Evolutionary conservation across 2,329 filamentous ascomycete genomes (phyloP).

Genomic region (Calonectria pseudoreteaudii): DNA sequence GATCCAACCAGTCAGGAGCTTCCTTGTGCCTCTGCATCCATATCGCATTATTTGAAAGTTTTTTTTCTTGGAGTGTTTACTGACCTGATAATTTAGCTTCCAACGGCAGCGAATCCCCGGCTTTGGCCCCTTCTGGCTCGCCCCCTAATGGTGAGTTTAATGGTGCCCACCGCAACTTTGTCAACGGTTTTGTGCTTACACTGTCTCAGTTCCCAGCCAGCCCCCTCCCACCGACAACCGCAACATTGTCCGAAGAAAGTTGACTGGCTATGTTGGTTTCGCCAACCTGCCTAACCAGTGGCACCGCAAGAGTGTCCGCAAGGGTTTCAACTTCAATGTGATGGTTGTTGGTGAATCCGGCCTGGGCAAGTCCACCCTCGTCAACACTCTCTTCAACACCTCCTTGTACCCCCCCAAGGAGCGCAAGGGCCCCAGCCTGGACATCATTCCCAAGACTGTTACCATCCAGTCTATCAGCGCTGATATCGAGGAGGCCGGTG

Average conservation of each 20-base stretch:
- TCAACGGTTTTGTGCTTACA: conserved; percentile 6
- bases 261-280: conserved; percentile 98
- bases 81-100: conserved; percentile 58
- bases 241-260: conserved; percentile 98
- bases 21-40: conserved; percentile 39
- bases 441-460: conserved; percentile 98
- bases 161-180: background rate
- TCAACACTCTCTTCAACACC: conserved; percentile 99
- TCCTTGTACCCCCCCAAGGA: conserved; percentile 98
- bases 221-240: conserved; percentile 72
- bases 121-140: conserved; percentile 55
- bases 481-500: conserved; percentile 98
- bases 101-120: conserved; percentile 58
- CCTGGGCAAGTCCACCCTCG: conserved; percentile 97
- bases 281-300: conserved; percentile 99
- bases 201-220: conserved; percentile 48
- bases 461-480: conserved; percentile 95
- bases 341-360: conserved; percentile 99
- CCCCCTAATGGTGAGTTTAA: conserved; percentile 53
- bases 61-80: conserved; percentile 32
- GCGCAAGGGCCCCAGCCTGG: conserved; percentile 95
- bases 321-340: conserved; percentile 99
- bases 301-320: conserved; percentile 99
- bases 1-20: conserved; percentile 50
- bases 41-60: conserved; percentile 32